Conservation (phyloP, 2,329 filamentous ascomycete genomes). For the Ophiostoma himal-ulmi region DNA sequence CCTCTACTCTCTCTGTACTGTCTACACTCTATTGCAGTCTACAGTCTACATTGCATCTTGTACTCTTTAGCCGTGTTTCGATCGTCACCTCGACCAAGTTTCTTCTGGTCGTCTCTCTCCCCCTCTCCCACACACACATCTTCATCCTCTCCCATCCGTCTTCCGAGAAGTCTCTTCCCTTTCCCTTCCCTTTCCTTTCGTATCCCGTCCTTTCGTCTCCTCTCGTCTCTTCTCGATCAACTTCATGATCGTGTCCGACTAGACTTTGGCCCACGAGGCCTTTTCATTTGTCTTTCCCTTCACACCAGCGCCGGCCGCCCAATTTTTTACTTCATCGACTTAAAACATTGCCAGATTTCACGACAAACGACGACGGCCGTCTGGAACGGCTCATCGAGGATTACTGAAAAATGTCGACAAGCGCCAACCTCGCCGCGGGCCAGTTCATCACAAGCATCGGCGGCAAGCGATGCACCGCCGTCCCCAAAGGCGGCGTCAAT, state of each 20-base stretch:
- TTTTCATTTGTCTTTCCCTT: constrained; percentile 28
- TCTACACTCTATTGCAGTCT: not conserved
- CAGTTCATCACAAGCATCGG: constrained; percentile 46
- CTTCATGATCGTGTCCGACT: constrained; percentile 38
- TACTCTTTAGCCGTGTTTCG: constrained; percentile 23
- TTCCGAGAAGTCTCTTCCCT: constrained; percentile 4
- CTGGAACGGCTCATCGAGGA: constrained; percentile 23
- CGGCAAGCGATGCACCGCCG: constrained; percentile 49
- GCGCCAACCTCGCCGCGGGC: constrained; percentile 40
- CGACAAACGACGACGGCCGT: constrained; percentile 16
- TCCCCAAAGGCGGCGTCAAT: constrained; percentile 37
- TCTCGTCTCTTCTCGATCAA: constrained; percentile 18
- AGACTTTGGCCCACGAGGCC: constrained; percentile 39
- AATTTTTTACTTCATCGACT: constrained; percentile 8
- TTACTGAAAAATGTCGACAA: constrained; percentile 37
- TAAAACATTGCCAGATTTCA: not conserved
- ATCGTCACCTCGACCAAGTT: constrained; percentile 22
- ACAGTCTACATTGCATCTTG: not conserved
- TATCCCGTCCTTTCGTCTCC: constrained; percentile 15
- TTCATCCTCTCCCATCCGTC: constrained; percentile 11
- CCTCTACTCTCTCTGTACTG: not conserved
- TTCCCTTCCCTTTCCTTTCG: constrained; percentile 5
- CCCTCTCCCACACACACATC: not conserved
- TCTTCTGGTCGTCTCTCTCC: constrained; percentile 21
- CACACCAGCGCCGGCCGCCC: constrained; percentile 43